Conservation (phyloP, 768 basidiomycete species). For the Calocybe gangraenosa region DNA sequence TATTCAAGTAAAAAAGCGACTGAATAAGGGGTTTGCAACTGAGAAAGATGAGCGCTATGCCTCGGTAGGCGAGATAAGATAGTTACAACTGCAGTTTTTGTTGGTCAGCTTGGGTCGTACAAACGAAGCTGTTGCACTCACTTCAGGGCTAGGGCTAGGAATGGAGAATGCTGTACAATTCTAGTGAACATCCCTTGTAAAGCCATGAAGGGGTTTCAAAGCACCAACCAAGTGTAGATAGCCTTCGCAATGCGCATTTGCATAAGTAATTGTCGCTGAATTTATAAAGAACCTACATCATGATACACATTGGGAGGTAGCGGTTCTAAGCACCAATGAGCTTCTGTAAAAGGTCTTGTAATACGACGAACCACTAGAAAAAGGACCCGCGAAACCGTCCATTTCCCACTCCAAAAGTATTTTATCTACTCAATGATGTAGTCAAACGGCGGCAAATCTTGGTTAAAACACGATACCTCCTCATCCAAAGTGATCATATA, state of each 20-base stretch:
- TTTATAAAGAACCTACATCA: constrained; percentile 18
- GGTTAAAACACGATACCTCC: constrained; percentile 22
- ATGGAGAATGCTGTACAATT: constrained; percentile 20
- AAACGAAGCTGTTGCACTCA: constrained; percentile 12
- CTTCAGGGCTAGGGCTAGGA: constrained; percentile 20
- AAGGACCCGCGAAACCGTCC: constrained; percentile 30
- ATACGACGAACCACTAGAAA: constrained; percentile 30
- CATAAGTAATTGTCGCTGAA: neutral
- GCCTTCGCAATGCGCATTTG: constrained; percentile 8
- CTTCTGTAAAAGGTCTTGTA: neutral
- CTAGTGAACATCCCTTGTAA: neutral
- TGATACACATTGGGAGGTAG: constrained; percentile 24
- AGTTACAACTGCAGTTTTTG: constrained; percentile 19
- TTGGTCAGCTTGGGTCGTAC: neutral
- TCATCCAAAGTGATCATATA: constrained; percentile 33
- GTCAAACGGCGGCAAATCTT: neutral
- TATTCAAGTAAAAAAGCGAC: constrained; percentile 20
- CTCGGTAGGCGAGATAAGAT: constrained; percentile 2
- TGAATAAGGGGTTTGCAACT: constrained; percentile 28
- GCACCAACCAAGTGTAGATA: constrained; percentile 18
- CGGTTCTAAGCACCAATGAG: constrained; percentile 24
- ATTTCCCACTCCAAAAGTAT: constrained; percentile 36
- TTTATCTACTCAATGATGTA: constrained; percentile 21
- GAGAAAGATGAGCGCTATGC: constrained; percentile 1
- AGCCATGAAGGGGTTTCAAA: neutral